Evolutionary conservation across 1,139 yeast species (phyloP), one percentile per base, ranked within the genome.

Genomic region (Ogataea hybrid): DNA sequence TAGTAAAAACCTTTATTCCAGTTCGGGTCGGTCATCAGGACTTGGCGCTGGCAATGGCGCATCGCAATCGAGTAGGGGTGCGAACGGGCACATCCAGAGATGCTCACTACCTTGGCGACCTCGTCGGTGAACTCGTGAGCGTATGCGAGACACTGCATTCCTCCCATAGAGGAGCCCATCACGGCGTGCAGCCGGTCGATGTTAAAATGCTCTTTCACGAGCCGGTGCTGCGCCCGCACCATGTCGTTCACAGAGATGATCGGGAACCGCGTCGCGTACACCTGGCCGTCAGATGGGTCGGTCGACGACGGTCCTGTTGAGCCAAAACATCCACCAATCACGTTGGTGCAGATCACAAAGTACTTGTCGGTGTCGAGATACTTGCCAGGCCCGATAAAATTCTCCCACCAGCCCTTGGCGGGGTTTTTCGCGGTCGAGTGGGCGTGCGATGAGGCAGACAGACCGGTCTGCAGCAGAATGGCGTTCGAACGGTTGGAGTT

Each of bases 131-230:
- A 89, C 58, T 85, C 95, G 62, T 81, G 77, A 0, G 88, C 96
- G 61, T 81, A 87, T 0, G 97, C 95, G 44, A 89, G 71, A 9
- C 92, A 82, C 65, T 89, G 97, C 96, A 89, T 88, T 15, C 97
- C 97, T 22, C 97, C 97, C 95, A 89, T 87, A 0, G 96, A 87
- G 1, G 96, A 84, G 6, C 97, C 97, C 4, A 90, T 79, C 1
- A 89, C 77, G 1, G 96, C 96, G 60, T 79, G 78, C 21, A 89
- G 65, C 59, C 77, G 81, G 2, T 57, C 43, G 21, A 84, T 84
- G 0, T 81, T 80, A 49, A 88, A 77, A 28, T 75, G 78, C 35
- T 80, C 75, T 23, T 64, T 66, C 15, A 89, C 69, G 32, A 89
- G 67, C 41, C 84, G 71, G 49, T 87, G 73, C 66, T 89, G 97